Conservation (phyloP, 1,139 yeast species). For the Protomyces arabidopsidicola region DNA sequence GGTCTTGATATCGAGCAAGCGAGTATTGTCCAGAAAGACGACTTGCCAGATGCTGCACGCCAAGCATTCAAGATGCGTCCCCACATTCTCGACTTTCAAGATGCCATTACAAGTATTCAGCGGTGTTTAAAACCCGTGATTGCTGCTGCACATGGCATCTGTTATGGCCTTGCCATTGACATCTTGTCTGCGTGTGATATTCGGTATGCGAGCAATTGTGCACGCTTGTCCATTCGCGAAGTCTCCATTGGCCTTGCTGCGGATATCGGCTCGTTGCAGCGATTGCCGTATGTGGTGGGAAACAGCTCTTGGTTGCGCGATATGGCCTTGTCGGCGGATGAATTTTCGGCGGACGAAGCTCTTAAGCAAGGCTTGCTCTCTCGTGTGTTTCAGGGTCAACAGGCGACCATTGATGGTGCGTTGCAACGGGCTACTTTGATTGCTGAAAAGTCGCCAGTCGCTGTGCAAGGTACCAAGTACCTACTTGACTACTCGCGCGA, state of each 20-base stretch:
- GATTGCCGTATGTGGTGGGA: slow-evolving; percentile 55
- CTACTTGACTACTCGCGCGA: slow-evolving; percentile 53
- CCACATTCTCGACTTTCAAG: slow-evolving; percentile 26
- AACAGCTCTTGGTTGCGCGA: slow-evolving; percentile 60
- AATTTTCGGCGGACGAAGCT: slow-evolving; percentile 57
- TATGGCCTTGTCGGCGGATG: slow-evolving; percentile 59
- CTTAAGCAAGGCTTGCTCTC: slow-evolving; percentile 53
- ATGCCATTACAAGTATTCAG: slow-evolving; percentile 16
- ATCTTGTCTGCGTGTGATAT: slow-evolving; percentile 57
- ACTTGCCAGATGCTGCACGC: slow-evolving; percentile 5
- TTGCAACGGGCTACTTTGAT: slow-evolving; percentile 51
- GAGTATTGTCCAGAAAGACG: background rate
- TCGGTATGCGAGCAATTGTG: slow-evolving; percentile 54
- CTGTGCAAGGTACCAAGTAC: slow-evolving; percentile 62
- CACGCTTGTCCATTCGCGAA: slow-evolving; percentile 60
- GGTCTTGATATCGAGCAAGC: slow-evolving; percentile 58
- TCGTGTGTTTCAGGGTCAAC: slow-evolving; percentile 47
- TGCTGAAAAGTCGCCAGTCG: slow-evolving; percentile 52
- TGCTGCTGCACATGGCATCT: slow-evolving; percentile 46
- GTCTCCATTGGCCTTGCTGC: slow-evolving; percentile 72
- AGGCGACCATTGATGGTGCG: slow-evolving; percentile 52
- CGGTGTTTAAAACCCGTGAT: slow-evolving; percentile 40
- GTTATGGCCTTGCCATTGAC: slow-evolving; percentile 65
- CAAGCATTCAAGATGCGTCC: slow-evolving; percentile 4
- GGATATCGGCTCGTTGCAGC: slow-evolving; percentile 68